Evolutionary conservation across 1,139 yeast genomes (phyloP).

Genomic region (Arxiozyma telluris): DNA sequence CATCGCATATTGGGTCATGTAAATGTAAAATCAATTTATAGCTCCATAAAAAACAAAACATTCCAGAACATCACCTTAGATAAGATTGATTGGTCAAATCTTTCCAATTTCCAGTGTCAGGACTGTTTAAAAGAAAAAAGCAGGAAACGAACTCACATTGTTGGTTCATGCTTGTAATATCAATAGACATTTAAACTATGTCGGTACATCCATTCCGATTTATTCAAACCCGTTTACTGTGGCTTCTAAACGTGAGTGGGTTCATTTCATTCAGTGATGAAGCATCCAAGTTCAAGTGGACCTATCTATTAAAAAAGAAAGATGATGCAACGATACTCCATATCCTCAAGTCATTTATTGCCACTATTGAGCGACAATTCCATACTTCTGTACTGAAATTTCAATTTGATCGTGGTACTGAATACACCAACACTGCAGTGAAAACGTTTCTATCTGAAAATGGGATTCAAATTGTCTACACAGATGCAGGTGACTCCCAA

Average conservation of each 20-base stretch:
- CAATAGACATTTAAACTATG: constrained; percentile 2
- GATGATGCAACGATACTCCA: background rate
- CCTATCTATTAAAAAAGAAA: constrained; percentile 3
- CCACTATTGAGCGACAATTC: constrained; percentile 2
- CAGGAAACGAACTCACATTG: constrained; percentile 1
- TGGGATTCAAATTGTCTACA: constrained; percentile 8
- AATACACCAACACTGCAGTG: constrained; percentile 7
- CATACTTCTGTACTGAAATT: constrained; percentile 2
- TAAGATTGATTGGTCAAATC: background rate
- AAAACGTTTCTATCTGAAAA: background rate
- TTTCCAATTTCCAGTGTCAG: constrained; percentile 3
- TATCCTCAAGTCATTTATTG: background rate
- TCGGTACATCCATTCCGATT: constrained; percentile 6
- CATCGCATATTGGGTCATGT: background rate
- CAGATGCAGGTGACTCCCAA: constrained; percentile 6
- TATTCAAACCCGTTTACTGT: constrained; percentile 7
- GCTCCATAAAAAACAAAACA: background rate
- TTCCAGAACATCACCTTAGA: background rate
- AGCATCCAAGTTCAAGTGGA: constrained; percentile 5
- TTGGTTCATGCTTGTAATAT: constrained; percentile 3
- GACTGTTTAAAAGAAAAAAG: constrained; percentile 5
- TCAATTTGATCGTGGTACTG: constrained; percentile 10
- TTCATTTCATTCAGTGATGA: constrained; percentile 8
- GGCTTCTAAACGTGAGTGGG: constrained; percentile 2
- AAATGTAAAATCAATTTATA: background rate